phyloP scores from a whole-genome alignment of 169 alveolate species.

The Plasmodium yoelii region DNA sequence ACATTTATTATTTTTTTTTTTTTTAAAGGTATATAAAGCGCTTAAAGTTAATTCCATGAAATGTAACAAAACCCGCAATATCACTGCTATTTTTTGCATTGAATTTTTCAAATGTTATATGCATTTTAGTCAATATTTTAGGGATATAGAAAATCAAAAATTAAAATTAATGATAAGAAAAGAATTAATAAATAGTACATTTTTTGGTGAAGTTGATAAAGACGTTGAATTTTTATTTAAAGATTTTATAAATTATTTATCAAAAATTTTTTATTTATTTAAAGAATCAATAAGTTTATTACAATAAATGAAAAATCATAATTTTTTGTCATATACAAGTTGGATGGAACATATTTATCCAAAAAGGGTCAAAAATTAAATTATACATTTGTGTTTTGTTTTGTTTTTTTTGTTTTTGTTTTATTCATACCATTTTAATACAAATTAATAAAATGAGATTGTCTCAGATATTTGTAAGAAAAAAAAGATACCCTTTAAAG shows the following conservation, averaged over 20 bases:
- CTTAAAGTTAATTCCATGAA: background rate
- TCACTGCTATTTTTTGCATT: conserved; percentile 10
- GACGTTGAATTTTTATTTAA: conserved; percentile 24
- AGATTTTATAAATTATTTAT: conserved; percentile 44
- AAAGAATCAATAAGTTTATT: conserved; percentile 27
- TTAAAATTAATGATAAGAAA: conserved; percentile 20
- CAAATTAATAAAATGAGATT: too few relatives aligned
- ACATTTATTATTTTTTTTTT: background rate
- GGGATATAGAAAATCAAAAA: conserved; percentile 37
- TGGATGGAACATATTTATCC: too few relatives aligned
- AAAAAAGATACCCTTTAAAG: background rate
- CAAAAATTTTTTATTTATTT: conserved; percentile 35
- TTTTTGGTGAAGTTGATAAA: conserved; percentile 2
- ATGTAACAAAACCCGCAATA: background rate
- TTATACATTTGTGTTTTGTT: too few relatives aligned
- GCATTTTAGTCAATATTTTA: conserved; percentile 28
- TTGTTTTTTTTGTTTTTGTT: too few relatives aligned
- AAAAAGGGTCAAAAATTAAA: too few relatives aligned
- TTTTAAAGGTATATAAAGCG: conserved; percentile 17
- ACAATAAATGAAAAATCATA: background rate
- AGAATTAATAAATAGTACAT: conserved; percentile 9
- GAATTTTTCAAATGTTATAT: conserved; percentile 59
- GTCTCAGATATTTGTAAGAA: too few relatives aligned
- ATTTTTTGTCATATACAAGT: too few relatives aligned
- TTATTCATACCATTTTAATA: too few relatives aligned